Base-by-base conservation (phyloP, 2,329 filamentous ascomycete species). In the Geosmithia morbida region DNA sequence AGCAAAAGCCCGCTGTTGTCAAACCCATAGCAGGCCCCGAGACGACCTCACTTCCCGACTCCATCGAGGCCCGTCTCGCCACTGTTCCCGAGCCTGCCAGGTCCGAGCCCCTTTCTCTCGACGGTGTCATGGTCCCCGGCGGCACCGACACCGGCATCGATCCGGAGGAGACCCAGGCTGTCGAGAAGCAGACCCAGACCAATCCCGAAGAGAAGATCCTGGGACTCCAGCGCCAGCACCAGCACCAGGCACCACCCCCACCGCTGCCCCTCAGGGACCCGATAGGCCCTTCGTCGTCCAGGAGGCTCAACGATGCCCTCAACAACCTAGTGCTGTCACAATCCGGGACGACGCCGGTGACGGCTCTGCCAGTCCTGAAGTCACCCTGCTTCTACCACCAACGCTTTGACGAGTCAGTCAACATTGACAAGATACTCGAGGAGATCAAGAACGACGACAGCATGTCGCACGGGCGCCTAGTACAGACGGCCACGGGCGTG, bases 381-480 rank as follows among this genome's bases (percentile, higher is more conserved):
- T 96, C 89, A 43, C 92, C 92, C 14, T 98, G 92, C 69, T 98
- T 94, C 68, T 97, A 95, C 68, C 92, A 98, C 67, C 86, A 94
- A 66, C 81, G 90, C 52, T 98, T 98, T 59, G 92, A 96, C 57
- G 88, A 95, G 61, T 87, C 89, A 8, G 87, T 98, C 56, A 87
- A 98, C 62, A 87, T 97, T 50, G 85, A 92, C 55, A 92, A 85
- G 65, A 88, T 98, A 6, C 73, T 98, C 7, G 89, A 97, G 60
- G 92, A 98, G 66, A 94, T 97, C 57, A 83, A 83, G 59, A 84
- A 81, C 47, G 83, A 92, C 55, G 87, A 94, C 57, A 87, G 79
- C 65, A 83, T 96, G 71, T 95, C 88, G 33, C 92, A 97, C 66
- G 95, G 87, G 10, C 81, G 89, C 47, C 77, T 98, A 41, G 87